Conservation (phyloP, 2,329 filamentous ascomycete genomes). For the Colletotrichum gigasporum region DNA sequence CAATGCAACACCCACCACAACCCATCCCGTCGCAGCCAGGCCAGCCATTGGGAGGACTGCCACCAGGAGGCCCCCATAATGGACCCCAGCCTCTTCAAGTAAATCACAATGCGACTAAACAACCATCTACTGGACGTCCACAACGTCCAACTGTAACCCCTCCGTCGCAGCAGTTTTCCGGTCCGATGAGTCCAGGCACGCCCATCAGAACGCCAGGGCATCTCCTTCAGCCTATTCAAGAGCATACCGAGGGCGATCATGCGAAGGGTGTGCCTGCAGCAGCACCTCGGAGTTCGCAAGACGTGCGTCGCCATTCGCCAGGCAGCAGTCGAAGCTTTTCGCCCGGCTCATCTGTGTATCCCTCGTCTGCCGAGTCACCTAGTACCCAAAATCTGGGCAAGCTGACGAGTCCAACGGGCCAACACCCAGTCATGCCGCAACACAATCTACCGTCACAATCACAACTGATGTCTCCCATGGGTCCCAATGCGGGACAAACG, state of each 20-base stretch:
- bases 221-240: constrained; percentile 31
- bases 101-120: not conserved
- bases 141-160: constrained; percentile 1
- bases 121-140: not conserved
- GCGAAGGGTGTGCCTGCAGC: not conserved
- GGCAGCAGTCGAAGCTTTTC: not conserved
- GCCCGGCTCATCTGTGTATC: constrained; percentile 6
- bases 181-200: not conserved
- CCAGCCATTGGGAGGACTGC: not conserved
- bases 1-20: not conserved
- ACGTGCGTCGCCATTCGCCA: not conserved
- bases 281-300: not conserved
- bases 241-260: constrained; percentile 20
- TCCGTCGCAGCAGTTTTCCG: not conserved
- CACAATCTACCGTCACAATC: not conserved
- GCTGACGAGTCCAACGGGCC: not conserved
- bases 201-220: constrained; percentile 25
- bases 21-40: not conserved
- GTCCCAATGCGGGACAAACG: not conserved
- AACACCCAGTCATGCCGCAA: not conserved
- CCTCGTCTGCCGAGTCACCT: constrained; percentile 8
- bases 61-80: not conserved
- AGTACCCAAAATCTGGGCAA: not conserved
- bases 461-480: not conserved
- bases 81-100: not conserved